A percentile compares a stretch with the other conserved stretches of the same genome.
These are phyloP conservation scores for Cupressus sempervirens DNA, from an alignment of 75 land plant species.

Conservation along the genomic window DNA sequence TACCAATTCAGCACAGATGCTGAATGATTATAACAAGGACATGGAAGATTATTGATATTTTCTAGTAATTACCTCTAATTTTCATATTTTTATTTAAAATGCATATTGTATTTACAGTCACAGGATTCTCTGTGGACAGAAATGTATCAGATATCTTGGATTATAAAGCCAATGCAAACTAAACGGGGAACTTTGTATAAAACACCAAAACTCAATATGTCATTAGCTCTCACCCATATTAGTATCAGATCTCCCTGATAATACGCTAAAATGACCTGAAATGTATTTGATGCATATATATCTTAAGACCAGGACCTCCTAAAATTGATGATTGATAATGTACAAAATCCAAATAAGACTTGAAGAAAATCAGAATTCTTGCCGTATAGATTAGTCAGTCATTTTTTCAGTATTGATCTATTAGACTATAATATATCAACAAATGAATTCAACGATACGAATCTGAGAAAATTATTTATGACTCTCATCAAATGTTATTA, in stretches of 20 bases:
- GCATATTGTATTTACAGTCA: background rate
- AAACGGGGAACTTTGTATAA: background rate
- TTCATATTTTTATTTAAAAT: background rate
- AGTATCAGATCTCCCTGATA: background rate
- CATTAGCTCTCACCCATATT: background rate
- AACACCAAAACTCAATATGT: background rate
- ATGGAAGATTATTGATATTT: background rate
- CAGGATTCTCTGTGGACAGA: background rate
- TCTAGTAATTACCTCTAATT: background rate
- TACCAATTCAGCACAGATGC: background rate
- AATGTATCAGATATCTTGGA: background rate
- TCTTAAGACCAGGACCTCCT: background rate
- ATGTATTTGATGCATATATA: background rate
- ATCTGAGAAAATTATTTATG: background rate
- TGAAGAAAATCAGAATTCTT: background rate
- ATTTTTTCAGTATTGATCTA: background rate
- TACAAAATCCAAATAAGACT: background rate
- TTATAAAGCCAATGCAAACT: background rate
- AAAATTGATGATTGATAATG: background rate
- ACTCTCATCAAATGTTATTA: background rate
- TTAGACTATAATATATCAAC: background rate
- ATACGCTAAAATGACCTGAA: background rate
- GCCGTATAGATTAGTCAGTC: background rate
- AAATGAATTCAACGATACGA: background rate
- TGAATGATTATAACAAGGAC: background rate